These are phyloP conservation scores for Misopates orontium DNA, from an alignment of 257 asterid genomes.

Conservation along the genomic window DNA sequence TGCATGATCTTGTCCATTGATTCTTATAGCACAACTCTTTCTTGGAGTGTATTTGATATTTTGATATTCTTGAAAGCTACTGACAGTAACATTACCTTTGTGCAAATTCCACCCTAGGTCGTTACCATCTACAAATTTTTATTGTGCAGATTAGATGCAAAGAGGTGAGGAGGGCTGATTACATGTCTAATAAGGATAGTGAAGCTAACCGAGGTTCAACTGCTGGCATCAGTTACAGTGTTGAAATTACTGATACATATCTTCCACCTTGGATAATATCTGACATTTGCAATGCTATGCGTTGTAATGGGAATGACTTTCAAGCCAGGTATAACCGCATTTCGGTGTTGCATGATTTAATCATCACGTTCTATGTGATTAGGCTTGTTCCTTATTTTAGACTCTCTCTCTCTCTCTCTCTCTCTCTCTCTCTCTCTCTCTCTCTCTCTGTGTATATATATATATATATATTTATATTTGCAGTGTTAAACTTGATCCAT, in stretches of 20 bases:
- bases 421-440: too few relatives aligned
- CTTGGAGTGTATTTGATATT: neutral
- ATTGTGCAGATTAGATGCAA: constrained; percentile 76
- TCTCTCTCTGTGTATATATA: too few relatives aligned
- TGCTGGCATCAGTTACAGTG: constrained; percentile 64
- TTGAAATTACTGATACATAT: constrained; percentile 73
- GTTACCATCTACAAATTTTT: constrained; percentile 7
- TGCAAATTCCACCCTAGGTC: constrained; percentile 9
- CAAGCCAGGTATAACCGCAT: constrained; percentile 68
- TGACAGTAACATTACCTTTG: neutral
- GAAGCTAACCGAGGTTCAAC: constrained; percentile 47
- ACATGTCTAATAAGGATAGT: constrained; percentile 34
- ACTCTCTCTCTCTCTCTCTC: too few relatives aligned
- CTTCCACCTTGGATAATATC: constrained; percentile 86
- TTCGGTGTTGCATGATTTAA: constrained; percentile 10
- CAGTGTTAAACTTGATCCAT: neutral
- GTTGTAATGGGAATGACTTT: constrained; percentile 61
- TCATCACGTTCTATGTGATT: constrained; percentile 1
- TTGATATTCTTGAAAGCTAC: neutral
- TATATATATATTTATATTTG: too few relatives aligned
- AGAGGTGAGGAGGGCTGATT: constrained; percentile 72
- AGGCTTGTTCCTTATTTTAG: neutral
- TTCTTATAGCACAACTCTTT: neutral
- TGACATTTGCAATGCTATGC: constrained; percentile 66
- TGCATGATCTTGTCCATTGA: neutral